Conservation (phyloP, 2,329 filamentous ascomycete species). For the Drechmeria coniospora region DNA sequence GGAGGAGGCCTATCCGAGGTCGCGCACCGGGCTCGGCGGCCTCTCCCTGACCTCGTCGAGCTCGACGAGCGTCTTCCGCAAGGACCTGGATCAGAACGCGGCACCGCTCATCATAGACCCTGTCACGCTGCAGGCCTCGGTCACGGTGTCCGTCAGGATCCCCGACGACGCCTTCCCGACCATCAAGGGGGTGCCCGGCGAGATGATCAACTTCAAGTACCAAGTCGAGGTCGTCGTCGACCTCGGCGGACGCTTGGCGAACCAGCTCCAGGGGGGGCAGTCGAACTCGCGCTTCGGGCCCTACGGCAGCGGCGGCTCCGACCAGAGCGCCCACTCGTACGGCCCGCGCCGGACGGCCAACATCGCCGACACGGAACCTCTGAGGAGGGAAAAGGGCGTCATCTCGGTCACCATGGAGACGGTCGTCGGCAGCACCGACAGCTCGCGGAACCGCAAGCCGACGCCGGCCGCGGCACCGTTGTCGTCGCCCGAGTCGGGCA, state of each 20-base stretch:
- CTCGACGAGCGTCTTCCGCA: slow-evolving; percentile 85
- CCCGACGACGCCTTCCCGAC: slow-evolving; percentile 88
- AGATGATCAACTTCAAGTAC: slow-evolving; percentile 92
- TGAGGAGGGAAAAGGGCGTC: slow-evolving; percentile 83
- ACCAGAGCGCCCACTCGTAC: slow-evolving; percentile 14
- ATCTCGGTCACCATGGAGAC: slow-evolving; percentile 76
- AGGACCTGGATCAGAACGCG: slow-evolving; percentile 81
- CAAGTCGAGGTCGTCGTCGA: slow-evolving; percentile 88
- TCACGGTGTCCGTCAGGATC: slow-evolving; percentile 71
- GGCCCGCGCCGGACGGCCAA: slow-evolving; percentile 30
- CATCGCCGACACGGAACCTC: slow-evolving; percentile 74
- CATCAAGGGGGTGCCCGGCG: slow-evolving; percentile 74
- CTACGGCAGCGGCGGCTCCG: slow-evolving; percentile 12
- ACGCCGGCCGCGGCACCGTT: too few relatives aligned
- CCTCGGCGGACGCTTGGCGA: slow-evolving; percentile 69
- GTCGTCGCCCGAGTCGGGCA: slow-evolving; percentile 12
- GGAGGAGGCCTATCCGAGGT: slow-evolving; percentile 77
- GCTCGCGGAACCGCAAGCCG: slow-evolving; percentile 24
- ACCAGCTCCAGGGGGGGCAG: slow-evolving; percentile 53
- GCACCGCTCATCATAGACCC: slow-evolving; percentile 83
- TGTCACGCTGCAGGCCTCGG: slow-evolving; percentile 55
- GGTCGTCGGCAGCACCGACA: slow-evolving; percentile 74
- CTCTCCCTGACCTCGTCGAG: slow-evolving; percentile 75
- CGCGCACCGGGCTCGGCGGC: slow-evolving; percentile 71
- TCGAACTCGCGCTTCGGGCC: slow-evolving; percentile 25